Evolutionary conservation across 345 rosid genomes (phyloP).

Genomic region (Arabis hirsuta): DNA sequence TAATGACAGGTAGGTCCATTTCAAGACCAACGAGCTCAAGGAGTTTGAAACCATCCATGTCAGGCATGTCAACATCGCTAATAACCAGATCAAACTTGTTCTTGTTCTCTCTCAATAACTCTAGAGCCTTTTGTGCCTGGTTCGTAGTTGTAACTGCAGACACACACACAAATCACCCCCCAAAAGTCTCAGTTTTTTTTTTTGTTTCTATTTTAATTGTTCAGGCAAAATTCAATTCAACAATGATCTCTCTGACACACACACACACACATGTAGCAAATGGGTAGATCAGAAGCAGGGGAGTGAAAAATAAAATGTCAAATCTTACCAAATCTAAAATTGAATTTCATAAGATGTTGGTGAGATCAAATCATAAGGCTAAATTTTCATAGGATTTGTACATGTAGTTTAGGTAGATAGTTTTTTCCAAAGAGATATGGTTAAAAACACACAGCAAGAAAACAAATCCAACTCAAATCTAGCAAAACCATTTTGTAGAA

Average conservation of each 20-base stretch:
- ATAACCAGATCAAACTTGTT: constrained; percentile 91
- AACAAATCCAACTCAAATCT: constrained; percentile 22
- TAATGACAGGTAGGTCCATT: constrained; percentile 99
- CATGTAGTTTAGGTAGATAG: background rate
- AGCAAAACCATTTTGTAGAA: background rate
- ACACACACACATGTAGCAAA: constrained; percentile 22
- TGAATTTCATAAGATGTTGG: background rate
- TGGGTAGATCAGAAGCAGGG: constrained; percentile 19
- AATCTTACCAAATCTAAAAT: constrained; percentile 25
- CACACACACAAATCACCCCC: constrained; percentile 3
- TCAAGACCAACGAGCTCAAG: constrained; percentile 96
- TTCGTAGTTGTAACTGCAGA: constrained; percentile 80
- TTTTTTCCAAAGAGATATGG: constrained; percentile 14
- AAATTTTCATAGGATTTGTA: constrained; percentile 11
- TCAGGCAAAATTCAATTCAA: constrained; percentile 26
- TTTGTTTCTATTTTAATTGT: background rate
- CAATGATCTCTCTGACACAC: constrained; percentile 28
- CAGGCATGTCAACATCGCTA: constrained; percentile 99
- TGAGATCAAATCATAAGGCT: constrained; percentile 21
- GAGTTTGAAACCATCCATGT: constrained; percentile 97
- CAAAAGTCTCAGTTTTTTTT: constrained; percentile 8
- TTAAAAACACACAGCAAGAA: constrained; percentile 34
- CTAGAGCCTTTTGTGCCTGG: constrained; percentile 85
- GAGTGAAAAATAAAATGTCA: background rate
- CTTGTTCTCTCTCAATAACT: constrained; percentile 76